Percentiles rank a stretch among this genome's conserved stretches.
phyloP scores from a whole-genome alignment of 305 asterid species.

The Fraxinus velutina region DNA sequence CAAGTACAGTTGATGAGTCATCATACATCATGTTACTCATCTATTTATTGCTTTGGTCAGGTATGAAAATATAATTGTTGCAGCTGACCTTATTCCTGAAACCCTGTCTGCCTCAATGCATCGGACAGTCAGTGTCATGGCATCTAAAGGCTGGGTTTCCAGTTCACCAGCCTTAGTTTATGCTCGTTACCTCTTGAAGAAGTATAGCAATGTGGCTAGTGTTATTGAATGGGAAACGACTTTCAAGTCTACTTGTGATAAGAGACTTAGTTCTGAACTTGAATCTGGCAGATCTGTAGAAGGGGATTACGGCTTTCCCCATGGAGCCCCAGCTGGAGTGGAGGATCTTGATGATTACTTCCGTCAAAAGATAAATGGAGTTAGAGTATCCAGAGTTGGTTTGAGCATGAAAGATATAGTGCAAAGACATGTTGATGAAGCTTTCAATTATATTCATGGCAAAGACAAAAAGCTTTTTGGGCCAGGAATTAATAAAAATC shows the following conservation, averaged over 20 bases:
- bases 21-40: neutral
- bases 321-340: slow-evolving; percentile 92
- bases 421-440: slow-evolving; percentile 76
- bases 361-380: slow-evolving; percentile 83
- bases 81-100: slow-evolving; percentile 90
- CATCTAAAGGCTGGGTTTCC: slow-evolving; percentile 72
- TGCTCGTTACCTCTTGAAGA: slow-evolving; percentile 68
- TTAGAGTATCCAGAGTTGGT: slow-evolving; percentile 77
- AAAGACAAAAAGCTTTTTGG: slow-evolving; percentile 72
- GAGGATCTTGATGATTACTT: slow-evolving; percentile 90
- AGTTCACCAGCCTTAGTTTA: slow-evolving; percentile 65
- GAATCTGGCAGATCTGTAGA: slow-evolving; percentile 74
- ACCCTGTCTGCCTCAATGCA: slow-evolving; percentile 70
- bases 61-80: slow-evolving; percentile 79
- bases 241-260: slow-evolving; percentile 74
- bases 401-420: slow-evolving; percentile 86
- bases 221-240: slow-evolving; percentile 86
- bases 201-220: slow-evolving; percentile 62
- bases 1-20: neutral
- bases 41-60: slow-evolving; percentile 39
- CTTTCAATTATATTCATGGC: slow-evolving; percentile 52
- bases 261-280: slow-evolving; percentile 74
- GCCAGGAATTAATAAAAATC: slow-evolving; percentile 48
- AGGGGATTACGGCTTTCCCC: slow-evolving; percentile 74
- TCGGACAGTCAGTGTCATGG: slow-evolving; percentile 62